A percentile compares a stretch with the other conserved stretches of the same genome.
Evolutionary conservation across 495 filamentous ascomycete species (phyloP).

Genomic region (Coniosporium apollinis): DNA sequence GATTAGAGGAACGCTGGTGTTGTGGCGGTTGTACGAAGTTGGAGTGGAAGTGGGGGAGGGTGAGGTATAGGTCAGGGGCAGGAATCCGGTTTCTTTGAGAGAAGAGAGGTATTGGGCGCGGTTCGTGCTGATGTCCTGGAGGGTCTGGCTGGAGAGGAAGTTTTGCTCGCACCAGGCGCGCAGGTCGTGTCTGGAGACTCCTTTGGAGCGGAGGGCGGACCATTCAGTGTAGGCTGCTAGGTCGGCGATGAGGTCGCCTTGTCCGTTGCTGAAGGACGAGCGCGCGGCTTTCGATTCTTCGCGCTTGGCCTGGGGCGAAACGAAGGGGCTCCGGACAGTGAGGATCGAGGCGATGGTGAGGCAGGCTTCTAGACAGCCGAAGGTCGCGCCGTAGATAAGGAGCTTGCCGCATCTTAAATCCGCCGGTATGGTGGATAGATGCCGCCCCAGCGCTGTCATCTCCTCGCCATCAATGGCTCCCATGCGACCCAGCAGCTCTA

Average conservation of each 20-base stretch:
- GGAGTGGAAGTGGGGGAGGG: conserved; percentile 6
- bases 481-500: conserved; percentile 62
- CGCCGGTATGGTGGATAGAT: conserved; percentile 85
- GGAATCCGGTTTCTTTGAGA: conserved; percentile 70
- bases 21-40: conserved; percentile 25
- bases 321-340: conserved; percentile 68
- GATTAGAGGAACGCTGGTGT: conserved; percentile 42
- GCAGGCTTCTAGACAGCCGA: conserved; percentile 74
- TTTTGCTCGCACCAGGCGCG: conserved; percentile 73
- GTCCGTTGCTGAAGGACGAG: conserved; percentile 49
- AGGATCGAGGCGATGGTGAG: conserved; percentile 84
- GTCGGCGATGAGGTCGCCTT: conserved; percentile 81
- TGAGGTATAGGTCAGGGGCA: conserved; percentile 33
- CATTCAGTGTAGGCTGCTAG: conserved; percentile 70
- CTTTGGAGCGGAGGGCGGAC: conserved; percentile 39
- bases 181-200: conserved; percentile 42
- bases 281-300: conserved; percentile 68
- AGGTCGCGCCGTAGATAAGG: conserved; percentile 88
- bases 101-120: conserved; percentile 71
- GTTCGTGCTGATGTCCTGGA: conserved; percentile 76
- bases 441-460: conserved; percentile 76
- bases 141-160: conserved; percentile 67
- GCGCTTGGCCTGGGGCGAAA: conserved; percentile 62
- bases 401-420: conserved; percentile 87
- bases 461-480: conserved; percentile 74